Evolutionary conservation across 2,329 filamentous ascomycete genomes (phyloP), one percentile per base, ranked within the genome.

Genomic region (Scedosporium aurantiacum): DNA sequence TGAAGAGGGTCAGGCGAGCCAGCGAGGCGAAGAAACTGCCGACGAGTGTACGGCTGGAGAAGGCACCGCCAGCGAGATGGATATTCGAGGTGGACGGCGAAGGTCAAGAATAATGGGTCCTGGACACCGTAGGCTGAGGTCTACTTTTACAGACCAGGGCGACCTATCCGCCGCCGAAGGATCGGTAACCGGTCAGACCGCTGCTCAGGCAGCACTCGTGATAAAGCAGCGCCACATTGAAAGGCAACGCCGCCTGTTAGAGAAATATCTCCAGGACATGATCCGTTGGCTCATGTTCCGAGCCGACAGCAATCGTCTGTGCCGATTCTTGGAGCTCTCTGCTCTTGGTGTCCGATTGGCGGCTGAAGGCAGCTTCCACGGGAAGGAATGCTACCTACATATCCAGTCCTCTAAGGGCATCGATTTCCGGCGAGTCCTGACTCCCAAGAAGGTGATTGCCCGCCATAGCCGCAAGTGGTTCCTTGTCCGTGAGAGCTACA

Each of bases 261-360:
- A 97, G 71, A 85, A 86, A 57, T 99, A 99, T 71, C 78, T 99
- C 21, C 90, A 93, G 65, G 89, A 93, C 68, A 91, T 97, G 86
- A 93, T 97, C 63, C 86, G 90, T 61, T 97, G 93, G 83, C 85
- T 99, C 68, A 97, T 99, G 74, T 99, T 99, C 75, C 85, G 93
- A 55, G 87, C 94, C 5, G 93, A 97, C 73, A 97, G 91, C 75
- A 97, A 97, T 69, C 86, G 94, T 8, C 79, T 99, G 3, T 99
- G 94, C 75, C 94, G 95, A 65, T 99, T 99, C 71, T 78, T 99
- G 1, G 94, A 99, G 71, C 79, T 99, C 7, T 99, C 94, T 21
- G 93, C 95, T 0, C 80, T 99, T 4, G 94, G 94, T 23, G 91
- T 99, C 58, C 87, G 95, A 57, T 82, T 99, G 58, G 94, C 94